Evolutionary conservation across 108 stramenopile genomes (phyloP).

Genomic region (Fistulifera solaris): DNA sequence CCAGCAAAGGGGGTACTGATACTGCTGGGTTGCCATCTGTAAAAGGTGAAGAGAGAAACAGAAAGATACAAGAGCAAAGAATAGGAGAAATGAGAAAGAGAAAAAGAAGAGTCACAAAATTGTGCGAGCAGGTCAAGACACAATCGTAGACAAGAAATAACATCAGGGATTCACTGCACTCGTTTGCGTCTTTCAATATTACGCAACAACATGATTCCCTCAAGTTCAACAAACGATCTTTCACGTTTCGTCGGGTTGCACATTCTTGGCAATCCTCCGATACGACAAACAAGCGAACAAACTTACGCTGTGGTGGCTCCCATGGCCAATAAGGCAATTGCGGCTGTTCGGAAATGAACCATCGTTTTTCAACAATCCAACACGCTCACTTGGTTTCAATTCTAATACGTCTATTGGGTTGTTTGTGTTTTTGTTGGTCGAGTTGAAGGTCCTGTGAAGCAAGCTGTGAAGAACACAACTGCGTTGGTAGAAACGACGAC

Average conservation of each 20-base stretch:
- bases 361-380: too few species aligned
- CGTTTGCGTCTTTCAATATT: too few species aligned
- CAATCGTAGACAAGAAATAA: too few species aligned
- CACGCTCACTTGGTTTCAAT: too few species aligned
- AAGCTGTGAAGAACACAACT: too few species aligned
- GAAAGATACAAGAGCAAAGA: background rate
- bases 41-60: background rate
- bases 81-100: background rate
- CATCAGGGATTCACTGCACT: too few species aligned
- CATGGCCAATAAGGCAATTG: constrained; percentile 57
- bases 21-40: background rate
- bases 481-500: too few species aligned
- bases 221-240: constrained; percentile 6
- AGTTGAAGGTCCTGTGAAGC: too few species aligned
- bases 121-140: too few species aligned
- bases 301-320: constrained; percentile 69
- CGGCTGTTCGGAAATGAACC: constrained; percentile 70
- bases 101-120: too few species aligned
- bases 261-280: background rate
- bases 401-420: too few species aligned
- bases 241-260: background rate
- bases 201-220: background rate
- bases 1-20: background rate
- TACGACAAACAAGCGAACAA: background rate
- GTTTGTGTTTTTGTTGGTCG: too few species aligned